Evolutionary conservation across 345 rosid species (phyloP), one percentile per base, ranked within the genome.

Genomic region (Populus deltoides): DNA sequence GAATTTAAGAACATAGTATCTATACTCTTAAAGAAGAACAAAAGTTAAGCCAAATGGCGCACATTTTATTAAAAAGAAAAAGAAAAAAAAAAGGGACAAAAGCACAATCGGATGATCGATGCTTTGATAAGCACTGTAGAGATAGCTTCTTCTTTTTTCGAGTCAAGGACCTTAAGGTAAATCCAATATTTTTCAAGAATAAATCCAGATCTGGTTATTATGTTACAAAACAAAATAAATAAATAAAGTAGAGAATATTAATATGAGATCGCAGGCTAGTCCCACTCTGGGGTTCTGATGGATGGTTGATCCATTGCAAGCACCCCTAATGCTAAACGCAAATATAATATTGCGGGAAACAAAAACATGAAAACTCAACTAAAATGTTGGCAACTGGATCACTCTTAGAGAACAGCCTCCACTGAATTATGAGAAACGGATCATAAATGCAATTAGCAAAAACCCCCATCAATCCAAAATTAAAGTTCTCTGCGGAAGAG

Each of bases 391-490:
- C 61, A 55, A 8, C 61, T 55, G 12, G 25, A 22, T 22, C 9
- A 2, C 61, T 55, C 61, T 2, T 7, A 2, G 25, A 2, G 8
- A 25, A 16, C 47, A 73, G 55, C 25, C 61, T 39, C 51, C 47
- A n/a, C 16, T 38, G 36, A 68, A 1, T 36, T 15, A 49, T 22
- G 51, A 53, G 3, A 36, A 62, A 71, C 22, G 35, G 2, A 63
- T 12, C 18, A 38, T 5, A 13, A 57, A 17, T 22, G 68, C 74
- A 70, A 41, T 36, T 53, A 51, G 66, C 65, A 4, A 69, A 62
- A 61, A 61, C 31, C 38, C 49, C 39, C 76, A 75, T 61, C 15
- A 78, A 70, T 39, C 79, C 79, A 68, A 72, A 84, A 81, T n/a
- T 62, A 24, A 67, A 70, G 49, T 63, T 70, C 73, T 57, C 67